Conservation (phyloP, 225 moss, liverwort and hornwort genomes). For the Takakia lepidozioides region DNA sequence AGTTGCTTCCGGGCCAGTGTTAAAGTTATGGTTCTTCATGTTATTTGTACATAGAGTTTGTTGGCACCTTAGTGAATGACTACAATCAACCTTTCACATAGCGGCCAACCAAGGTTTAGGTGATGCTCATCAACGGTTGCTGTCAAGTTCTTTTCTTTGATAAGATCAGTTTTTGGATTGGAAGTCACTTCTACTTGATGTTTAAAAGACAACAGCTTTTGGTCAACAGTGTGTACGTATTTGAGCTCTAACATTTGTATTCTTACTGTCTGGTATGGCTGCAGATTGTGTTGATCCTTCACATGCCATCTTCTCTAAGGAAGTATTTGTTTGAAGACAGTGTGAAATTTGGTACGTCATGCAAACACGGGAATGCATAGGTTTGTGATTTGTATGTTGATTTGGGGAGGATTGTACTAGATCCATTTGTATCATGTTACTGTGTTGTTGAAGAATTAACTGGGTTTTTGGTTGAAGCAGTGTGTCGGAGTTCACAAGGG, state of each 20-base stretch:
- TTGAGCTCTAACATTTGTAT: background rate
- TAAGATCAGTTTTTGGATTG: too few species aligned
- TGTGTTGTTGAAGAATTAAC: background rate
- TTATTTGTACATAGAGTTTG: too few species aligned
- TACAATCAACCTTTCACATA: too few species aligned
- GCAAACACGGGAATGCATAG: too few species aligned
- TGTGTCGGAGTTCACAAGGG: constrained; percentile 60
- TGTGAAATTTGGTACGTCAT: constrained; percentile 44
- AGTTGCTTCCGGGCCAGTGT: too few species aligned
- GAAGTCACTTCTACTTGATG: background rate
- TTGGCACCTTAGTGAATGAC: too few species aligned
- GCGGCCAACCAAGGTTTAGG: too few species aligned
- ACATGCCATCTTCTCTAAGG: constrained; percentile 89
- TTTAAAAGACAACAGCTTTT: constrained; percentile 1
- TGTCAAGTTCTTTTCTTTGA: too few species aligned
- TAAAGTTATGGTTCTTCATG: too few species aligned
- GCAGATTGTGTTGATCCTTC: constrained; percentile 85
- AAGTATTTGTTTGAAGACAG: constrained; percentile 80
- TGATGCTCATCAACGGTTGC: too few species aligned
- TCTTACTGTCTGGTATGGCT: background rate
- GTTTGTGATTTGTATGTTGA: background rate
- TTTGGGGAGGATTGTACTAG: constrained; percentile 1
- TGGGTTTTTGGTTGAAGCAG: constrained; percentile 39
- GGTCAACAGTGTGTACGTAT: background rate
- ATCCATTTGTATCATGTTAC: too few species aligned